Base-by-base conservation (phyloP, 1,139 yeast genomes). In the Diutina pseudorugosa region DNA sequence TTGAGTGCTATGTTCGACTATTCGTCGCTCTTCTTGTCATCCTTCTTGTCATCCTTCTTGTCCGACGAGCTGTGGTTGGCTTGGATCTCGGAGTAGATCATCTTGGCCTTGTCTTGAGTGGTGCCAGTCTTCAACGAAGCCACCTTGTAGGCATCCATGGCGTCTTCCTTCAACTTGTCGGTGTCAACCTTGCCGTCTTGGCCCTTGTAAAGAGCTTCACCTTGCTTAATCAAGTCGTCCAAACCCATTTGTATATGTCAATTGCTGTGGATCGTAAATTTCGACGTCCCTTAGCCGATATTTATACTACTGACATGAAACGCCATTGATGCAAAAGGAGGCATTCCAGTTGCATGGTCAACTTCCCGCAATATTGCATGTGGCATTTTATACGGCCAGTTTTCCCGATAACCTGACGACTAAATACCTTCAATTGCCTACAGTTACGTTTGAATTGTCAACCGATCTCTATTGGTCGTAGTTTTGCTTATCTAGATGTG, bases 151-250 rank as follows among this genome's bases (percentile, higher is more conserved):
- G 21, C 49, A n/a, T 45, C 49, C 16, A 16, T n/a, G 40, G 49
- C 49, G 16, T 45, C 49, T 27, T 45, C 49, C 49, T 45, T 25
- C 49, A 45, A 45, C 36, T 25, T 27, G 23, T n/a, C 21, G 21
- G 49, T 27, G 40, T 45, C 41, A 11, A 45, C n/a, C 49, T 45
- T 45, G 21, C 49, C 49, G 30, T 45, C 49, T 33, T 45, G 18
- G 21, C 49, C 49, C 20, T 27, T 45, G 49, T 45, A 45, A 14
- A 45, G 9, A 25, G 49, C 36, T 27, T 45, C 49, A 18, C 49
- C 49, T 27, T 45, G 36, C 21, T 45, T 45, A 25, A 45, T 16
- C 20, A 45, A 27, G 18, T 45, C 49, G 19, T 45, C 49, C 21
- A 45, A 45, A 45, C 40, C 49, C 49, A 45, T 45, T n/a, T n/a